Evolutionary conservation across 1,284 basidiomycete genomes (phyloP).

Genomic region (Veloboletus limbatus): DNA sequence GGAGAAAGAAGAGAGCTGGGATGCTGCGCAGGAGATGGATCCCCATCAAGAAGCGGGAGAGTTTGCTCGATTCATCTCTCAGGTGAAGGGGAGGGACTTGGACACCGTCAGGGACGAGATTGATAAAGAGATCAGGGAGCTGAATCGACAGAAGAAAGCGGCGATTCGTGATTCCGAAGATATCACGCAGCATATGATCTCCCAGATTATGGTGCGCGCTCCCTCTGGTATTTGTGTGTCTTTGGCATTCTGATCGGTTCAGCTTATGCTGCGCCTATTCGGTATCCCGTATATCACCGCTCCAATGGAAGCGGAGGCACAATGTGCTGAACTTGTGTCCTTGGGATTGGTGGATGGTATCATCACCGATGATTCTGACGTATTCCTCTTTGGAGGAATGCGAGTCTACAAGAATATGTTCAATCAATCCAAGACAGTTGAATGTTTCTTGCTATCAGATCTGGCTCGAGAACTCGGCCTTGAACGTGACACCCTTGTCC

Average conservation of each 20-base stretch:
- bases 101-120: conserved; percentile 84
- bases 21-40: conserved; percentile 80
- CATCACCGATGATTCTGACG: conserved; percentile 99
- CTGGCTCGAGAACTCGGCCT: conserved; percentile 87
- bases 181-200: conserved; percentile 91
- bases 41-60: conserved; percentile 83
- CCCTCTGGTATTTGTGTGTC: neutral
- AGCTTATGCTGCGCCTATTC: conserved; percentile 88
- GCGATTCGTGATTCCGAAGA: conserved; percentile 95
- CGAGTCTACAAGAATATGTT: conserved; percentile 99
- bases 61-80: conserved; percentile 87
- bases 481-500: conserved; percentile 82
- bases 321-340: conserved; percentile 90
- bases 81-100: conserved; percentile 82
- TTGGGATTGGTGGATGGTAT: conserved; percentile 92
- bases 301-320: conserved; percentile 99
- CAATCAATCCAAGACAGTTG: conserved; percentile 97
- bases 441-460: conserved; percentile 88
- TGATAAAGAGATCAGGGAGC: conserved; percentile 82
- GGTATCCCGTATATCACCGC: conserved; percentile 98
- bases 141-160: conserved; percentile 83
- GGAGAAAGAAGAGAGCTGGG: conserved; percentile 48
- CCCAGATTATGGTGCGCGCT: conserved; percentile 83
- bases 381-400: conserved; percentile 94
- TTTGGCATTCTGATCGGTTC: conserved; percentile 9